Conservation (phyloP, 2,329 filamentous ascomycete species). For the Sporothrix globosa region DNA sequence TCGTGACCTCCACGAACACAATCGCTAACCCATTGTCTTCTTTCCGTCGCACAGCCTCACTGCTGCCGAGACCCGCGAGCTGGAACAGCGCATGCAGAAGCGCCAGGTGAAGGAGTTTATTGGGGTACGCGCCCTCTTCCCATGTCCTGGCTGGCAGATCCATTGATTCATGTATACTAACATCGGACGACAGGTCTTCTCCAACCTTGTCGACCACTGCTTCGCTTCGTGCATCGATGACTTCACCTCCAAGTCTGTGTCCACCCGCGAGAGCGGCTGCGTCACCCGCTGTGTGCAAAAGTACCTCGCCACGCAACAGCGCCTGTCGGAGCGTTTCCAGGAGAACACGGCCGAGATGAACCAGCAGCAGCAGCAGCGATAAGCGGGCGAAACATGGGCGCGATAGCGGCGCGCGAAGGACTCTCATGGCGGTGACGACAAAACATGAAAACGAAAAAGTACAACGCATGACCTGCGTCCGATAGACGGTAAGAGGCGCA, state of each 20-base stretch:
- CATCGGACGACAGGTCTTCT: conserved; percentile 55
- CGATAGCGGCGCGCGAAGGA: not conserved
- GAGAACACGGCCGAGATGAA: conserved; percentile 67
- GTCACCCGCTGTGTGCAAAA: conserved; percentile 95
- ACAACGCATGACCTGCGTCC: not conserved
- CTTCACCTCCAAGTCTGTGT: conserved; percentile 96
- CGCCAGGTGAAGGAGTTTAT: conserved; percentile 99
- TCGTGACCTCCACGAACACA: not conserved
- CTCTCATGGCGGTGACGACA: not conserved
- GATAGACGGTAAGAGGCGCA: not conserved
- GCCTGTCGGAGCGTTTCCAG: conserved; percentile 87
- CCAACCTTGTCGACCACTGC: conserved; percentile 79
- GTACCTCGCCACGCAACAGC: conserved; percentile 87
- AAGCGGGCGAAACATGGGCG: not conserved
- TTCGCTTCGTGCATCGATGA: conserved; percentile 97
- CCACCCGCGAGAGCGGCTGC: conserved; percentile 85
- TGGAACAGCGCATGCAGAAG: conserved; percentile 92
- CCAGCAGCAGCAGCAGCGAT: conserved; percentile 51
- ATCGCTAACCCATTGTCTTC: conserved; percentile 23
- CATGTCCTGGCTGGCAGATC: too few relatives aligned
- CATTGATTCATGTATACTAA: not conserved
- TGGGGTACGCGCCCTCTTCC: conserved; percentile 65
- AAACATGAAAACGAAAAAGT: not conserved
- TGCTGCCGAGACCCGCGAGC: conserved; percentile 66
- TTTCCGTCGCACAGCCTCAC: conserved; percentile 29